Base-by-base conservation (phyloP, 2,329 filamentous ascomycete species). In the Xenoacremonium recifei region DNA sequence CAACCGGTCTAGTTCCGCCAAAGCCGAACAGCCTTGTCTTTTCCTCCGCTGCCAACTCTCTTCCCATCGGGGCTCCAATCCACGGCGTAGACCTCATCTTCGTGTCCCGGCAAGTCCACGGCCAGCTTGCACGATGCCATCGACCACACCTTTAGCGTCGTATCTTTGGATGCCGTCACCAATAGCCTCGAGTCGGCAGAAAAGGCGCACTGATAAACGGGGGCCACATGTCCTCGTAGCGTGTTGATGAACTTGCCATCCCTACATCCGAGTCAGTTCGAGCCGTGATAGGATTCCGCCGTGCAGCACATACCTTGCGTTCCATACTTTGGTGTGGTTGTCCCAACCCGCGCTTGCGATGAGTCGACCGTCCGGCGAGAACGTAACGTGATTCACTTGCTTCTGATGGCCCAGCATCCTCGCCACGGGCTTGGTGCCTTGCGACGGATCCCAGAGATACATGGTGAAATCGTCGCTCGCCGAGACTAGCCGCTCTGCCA, bases 391-490 rank as follows among this genome's bases (percentile, higher is more conserved):
- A 64, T 97, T 96, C 54, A 97, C 91, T 61, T 92, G 88, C 69
- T 97, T 97, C 64, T 96, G 89, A 60, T 99, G 93, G 3, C 93
- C 93, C n/a, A 89, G 69, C 68, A 97, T 79, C 23, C 90, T 77
- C n/a, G 88, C 86, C 4, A 97, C 73, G 1, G 92, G 91, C 64
- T 97, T 96, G 6, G 76, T 87, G 4, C 85, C 84, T 45, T 77
- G 67, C 9, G 83, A 75, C 0, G 91, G 91, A 46, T 95, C 88
- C 92, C 92, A 99, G 6, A 99, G 77, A 62, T 90, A 96, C 79
- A 99, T 92, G 5, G 91, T 96, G 64, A 91, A 95, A 65, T 99
- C 93, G 61, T 97, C 93, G 52, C 86, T 92, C 3, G 92, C 93
- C 7, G 90, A 95, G 3, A 95, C 87, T 4, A 97, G 70, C 20